A percentile compares a stretch with the other conserved stretches of the same genome.
phyloP scores from a whole-genome alignment of 768 basidiomycete genomes.

The Exidia glandulosa region DNA sequence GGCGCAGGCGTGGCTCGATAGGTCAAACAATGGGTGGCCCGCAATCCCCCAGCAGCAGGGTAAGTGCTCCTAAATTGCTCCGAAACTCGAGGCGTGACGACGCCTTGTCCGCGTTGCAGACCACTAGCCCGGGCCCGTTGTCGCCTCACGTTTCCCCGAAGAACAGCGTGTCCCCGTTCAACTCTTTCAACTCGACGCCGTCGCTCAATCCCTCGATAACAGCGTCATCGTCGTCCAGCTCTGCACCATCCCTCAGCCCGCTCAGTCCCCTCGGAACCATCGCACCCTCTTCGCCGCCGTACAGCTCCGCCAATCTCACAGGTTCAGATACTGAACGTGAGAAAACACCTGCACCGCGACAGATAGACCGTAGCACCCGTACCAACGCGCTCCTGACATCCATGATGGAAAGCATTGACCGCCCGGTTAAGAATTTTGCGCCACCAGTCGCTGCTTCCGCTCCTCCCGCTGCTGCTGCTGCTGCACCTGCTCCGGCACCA shows the following conservation, averaged over 20 bases:
- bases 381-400: conserved; percentile 60
- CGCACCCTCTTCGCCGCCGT: neutral
- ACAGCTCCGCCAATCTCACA: neutral
- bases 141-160: neutral
- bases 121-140: conserved; percentile 44
- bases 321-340: neutral
- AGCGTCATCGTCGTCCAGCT: neutral
- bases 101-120: conserved; percentile 24
- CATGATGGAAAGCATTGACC: conserved; percentile 41
- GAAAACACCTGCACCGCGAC: neutral
- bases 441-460: no score
- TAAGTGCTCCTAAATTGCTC: neutral
- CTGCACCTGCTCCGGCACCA: neutral
- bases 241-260: neutral
- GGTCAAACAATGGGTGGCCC: conserved; percentile 58
- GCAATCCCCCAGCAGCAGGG: neutral
- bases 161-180: neutral
- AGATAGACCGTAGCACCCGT: neutral
- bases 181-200: neutral
- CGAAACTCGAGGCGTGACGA: neutral
- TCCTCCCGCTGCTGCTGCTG: no score
- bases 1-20: conserved; percentile 66
- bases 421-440: no score
- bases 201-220: neutral
- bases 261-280: neutral